Evolutionary conservation across 345 rosid genomes (phyloP), one percentile per base, ranked within the genome.

Genomic region (Rhodamnia argentea): DNA sequence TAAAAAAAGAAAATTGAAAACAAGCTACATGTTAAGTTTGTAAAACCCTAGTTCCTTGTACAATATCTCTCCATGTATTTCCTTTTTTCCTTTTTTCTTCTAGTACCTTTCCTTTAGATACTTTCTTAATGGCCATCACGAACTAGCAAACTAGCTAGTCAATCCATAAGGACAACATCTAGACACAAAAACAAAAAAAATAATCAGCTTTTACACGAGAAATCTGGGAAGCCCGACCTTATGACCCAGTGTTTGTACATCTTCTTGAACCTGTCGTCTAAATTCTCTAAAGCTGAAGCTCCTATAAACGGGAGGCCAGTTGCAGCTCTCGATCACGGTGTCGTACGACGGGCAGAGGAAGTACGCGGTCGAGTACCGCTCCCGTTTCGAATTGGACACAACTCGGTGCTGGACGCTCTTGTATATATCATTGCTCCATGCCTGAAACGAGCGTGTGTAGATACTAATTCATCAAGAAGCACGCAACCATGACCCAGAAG

Each of bases 381-480:
- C 99, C 86, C 82, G 90, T 12, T 52, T 62, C 15, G 96, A 97
- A 88, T 96, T 94, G 24, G 97, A 89, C 86, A 94, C 91, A 13
- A 95, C 99, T 5, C 98, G 90, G 40, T 97, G 99, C 75, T 92
- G 84, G 42, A 97, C 99, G 64, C 99, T 97, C 91, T 91, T 97
- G 78, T 97, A 97, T 32, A 89, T 93, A n/a, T 84, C 94, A 59
- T 94, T 97, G 92, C 99, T 97, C 99, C 99, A 96, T 2, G 97
- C 99, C 99, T 96, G 89, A 53, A 83, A 32, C 55, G 10, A 37
- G 52, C 40, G 32, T 37, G 23, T 4, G 78, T 18, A 18, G 24
- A 70, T 70, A 44, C 47, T 70, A 22, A 32, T 70, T 32, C 78
- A 70, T 70, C 78, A 32, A 22, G 40, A 70, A 12, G 52, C 51